These are phyloP conservation scores for Casuarina equisetifolia DNA, from an alignment of 306 rosid genomes.

Conservation along the genomic window DNA sequence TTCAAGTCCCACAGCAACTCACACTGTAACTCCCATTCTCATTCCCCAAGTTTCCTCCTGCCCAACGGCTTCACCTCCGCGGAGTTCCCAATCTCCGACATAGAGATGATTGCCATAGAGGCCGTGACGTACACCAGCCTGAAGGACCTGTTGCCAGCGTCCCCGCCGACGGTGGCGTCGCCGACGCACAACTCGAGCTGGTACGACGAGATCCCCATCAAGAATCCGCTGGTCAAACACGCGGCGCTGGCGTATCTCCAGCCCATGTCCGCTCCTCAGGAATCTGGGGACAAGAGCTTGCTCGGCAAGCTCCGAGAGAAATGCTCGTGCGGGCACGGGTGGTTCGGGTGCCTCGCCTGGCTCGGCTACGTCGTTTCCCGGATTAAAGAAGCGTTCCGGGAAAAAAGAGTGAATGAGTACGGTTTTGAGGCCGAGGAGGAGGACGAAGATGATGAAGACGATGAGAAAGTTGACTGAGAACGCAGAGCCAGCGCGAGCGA, in stretches of 20 bases:
- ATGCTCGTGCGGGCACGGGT: conserved; percentile 21
- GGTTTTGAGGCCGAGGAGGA: conserved; percentile 11
- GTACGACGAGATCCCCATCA: conserved; percentile 58
- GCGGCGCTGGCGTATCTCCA: conserved; percentile 73
- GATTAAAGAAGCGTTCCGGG: not conserved
- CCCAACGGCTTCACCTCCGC: conserved; percentile 25
- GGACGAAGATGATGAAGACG: not conserved
- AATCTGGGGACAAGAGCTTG: conserved; percentile 12
- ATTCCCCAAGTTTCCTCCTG: conserved; percentile 26
- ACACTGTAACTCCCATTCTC: not conserved
- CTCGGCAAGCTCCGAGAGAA: conserved; percentile 22
- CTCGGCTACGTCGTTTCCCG: conserved; percentile 21
- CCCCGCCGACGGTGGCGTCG: conserved; percentile 18
- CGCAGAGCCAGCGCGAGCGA: too few species aligned
- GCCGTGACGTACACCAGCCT: conserved; percentile 52
- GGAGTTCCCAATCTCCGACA: conserved; percentile 24
- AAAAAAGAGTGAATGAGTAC: not conserved
- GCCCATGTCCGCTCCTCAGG: conserved; percentile 44
- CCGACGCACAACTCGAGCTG: conserved; percentile 38
- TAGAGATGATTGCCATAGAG: conserved; percentile 34
- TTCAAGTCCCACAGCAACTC: not conserved
- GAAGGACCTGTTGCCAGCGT: conserved; percentile 44
- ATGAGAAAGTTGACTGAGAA: conserved; percentile 32
- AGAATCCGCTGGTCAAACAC: conserved; percentile 64
- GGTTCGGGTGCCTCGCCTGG: conserved; percentile 43